These are phyloP conservation scores for Aspergillus tubingensis DNA, from an alignment of 2,329 filamentous ascomycete genomes.

Conservation along the genomic window DNA sequence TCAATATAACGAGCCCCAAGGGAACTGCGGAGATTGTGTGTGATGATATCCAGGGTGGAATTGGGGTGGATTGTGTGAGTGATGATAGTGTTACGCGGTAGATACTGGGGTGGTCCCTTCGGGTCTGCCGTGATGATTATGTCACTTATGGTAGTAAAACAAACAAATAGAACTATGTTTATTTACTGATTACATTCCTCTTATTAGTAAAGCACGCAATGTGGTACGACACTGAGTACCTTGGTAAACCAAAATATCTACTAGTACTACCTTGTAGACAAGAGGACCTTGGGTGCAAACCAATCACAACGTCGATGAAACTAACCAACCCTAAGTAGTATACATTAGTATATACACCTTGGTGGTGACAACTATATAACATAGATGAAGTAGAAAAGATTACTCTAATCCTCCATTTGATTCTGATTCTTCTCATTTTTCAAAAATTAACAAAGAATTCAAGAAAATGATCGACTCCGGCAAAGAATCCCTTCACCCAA, in stretches of 20 bases:
- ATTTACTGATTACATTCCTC: too few species aligned
- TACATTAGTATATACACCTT: constrained; percentile 2
- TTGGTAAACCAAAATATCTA: neutral
- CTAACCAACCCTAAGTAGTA: too few species aligned
- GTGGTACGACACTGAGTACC: neutral
- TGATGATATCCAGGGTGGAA: constrained; percentile 48
- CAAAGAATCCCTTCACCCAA: constrained; percentile 7
- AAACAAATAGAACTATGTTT: too few species aligned
- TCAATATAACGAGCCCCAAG: constrained; percentile 56
- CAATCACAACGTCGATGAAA: constrained; percentile 10
- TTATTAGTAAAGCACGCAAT: too few species aligned
- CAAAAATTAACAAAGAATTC: too few species aligned
- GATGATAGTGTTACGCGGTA: neutral
- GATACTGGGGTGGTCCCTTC: too few species aligned
- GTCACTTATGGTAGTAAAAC: neutral
- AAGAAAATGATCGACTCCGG: constrained; percentile 20
- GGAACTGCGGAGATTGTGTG: constrained; percentile 52
- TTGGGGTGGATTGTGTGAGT: constrained; percentile 41
- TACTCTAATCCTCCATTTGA: too few species aligned
- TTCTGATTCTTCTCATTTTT: too few species aligned
- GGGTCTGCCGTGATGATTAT: neutral
- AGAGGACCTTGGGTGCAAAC: constrained; percentile 6
- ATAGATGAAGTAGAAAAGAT: too few species aligned
- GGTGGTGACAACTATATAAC: neutral
- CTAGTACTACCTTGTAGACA: neutral